A percentile compares a stretch with the other conserved stretches of the same genome.
phyloP scores from a whole-genome alignment of 2,329 filamentous ascomycete genomes.

The Chaetomium sp. region DNA sequence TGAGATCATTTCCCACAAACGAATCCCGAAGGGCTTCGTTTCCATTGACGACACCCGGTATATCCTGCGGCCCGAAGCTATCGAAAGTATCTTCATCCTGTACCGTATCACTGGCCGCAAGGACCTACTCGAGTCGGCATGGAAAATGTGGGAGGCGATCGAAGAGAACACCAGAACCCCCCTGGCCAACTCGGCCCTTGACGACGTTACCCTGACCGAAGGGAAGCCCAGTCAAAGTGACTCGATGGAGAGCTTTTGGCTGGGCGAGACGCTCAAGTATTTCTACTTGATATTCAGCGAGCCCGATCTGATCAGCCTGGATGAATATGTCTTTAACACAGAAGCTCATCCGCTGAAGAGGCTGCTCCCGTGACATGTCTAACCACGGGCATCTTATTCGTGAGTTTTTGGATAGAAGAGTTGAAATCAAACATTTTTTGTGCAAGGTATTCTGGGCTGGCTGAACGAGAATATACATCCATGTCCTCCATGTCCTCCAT shows the following conservation, averaged over 20 bases:
- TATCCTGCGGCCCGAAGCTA: slow-evolving; percentile 45
- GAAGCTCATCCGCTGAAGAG: slow-evolving; percentile 36
- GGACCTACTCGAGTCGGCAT: slow-evolving; percentile 53
- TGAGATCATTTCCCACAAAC: slow-evolving; percentile 10
- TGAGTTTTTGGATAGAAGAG: background rate
- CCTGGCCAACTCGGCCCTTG: slow-evolving; percentile 52
- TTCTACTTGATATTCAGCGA: slow-evolving; percentile 37
- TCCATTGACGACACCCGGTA: slow-evolving; percentile 55
- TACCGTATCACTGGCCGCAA: slow-evolving; percentile 54
- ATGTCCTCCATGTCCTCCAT: too few relatives aligned
- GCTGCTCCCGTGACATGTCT: slow-evolving; percentile 18
- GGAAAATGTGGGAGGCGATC: slow-evolving; percentile 55
- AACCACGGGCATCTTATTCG: background rate
- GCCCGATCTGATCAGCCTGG: slow-evolving; percentile 35
- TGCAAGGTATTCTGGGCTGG: background rate
- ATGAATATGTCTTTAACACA: slow-evolving; percentile 36
- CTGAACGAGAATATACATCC: background rate
- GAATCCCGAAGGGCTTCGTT: slow-evolving; percentile 61
- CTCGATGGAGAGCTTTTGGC: slow-evolving; percentile 42
- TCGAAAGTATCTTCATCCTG: slow-evolving; percentile 51
- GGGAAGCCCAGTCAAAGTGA: slow-evolving; percentile 45
- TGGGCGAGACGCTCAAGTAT: slow-evolving; percentile 38
- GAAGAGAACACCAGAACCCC: slow-evolving; percentile 49
- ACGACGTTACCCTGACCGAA: slow-evolving; percentile 49
- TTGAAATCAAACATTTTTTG: background rate